A percentile compares a stretch with the other conserved stretches of the same genome.
These are phyloP conservation scores for Amanita jacksonii DNA, from an alignment of 768 basidiomycete genomes.

Conservation along the genomic window DNA sequence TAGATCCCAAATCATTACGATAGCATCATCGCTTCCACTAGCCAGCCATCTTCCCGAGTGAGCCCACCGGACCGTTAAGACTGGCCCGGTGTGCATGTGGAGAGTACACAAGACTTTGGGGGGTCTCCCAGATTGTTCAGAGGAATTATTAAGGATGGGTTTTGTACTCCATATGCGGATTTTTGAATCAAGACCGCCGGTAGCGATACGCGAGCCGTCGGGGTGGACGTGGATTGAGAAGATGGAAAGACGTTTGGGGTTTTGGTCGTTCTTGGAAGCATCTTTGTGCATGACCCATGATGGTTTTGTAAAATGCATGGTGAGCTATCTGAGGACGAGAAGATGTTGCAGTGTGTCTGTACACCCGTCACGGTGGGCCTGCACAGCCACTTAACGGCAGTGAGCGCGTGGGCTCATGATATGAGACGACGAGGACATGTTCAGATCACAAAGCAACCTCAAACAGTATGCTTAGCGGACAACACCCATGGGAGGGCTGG, in stretches of 20 bases:
- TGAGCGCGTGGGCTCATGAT: too few relatives aligned
- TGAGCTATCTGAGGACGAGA: neutral
- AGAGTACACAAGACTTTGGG: slow-evolving; percentile 88
- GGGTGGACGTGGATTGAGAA: slow-evolving; percentile 94
- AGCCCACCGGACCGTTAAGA: slow-evolving; percentile 88
- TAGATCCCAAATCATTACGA: slow-evolving; percentile 95
- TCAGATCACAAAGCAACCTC: neutral
- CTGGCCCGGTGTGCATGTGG: slow-evolving; percentile 89
- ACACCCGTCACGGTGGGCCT: too few relatives aligned
- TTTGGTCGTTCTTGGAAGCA: slow-evolving; percentile 49
- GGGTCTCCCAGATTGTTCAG: slow-evolving; percentile 58
- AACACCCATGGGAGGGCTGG: too few relatives aligned
- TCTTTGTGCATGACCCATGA: slow-evolving; percentile 83
- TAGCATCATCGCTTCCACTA: slow-evolving; percentile 92
- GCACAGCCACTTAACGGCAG: neutral
- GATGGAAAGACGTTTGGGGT: slow-evolving; percentile 68
- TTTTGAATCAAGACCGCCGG: slow-evolving; percentile 92
- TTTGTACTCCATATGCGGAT: slow-evolving; percentile 97
- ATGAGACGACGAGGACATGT: too few relatives aligned
- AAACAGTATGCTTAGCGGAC: too few relatives aligned
- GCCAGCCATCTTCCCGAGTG: slow-evolving; percentile 91
- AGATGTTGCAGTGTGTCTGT: too few relatives aligned
- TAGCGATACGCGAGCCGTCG: slow-evolving; percentile 94
- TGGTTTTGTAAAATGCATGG: slow-evolving; percentile 84
- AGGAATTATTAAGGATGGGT: slow-evolving; percentile 73